phyloP scores from a whole-genome alignment of 805 yeast genomes.

The Kregervanrija pseudodelftensis region DNA sequence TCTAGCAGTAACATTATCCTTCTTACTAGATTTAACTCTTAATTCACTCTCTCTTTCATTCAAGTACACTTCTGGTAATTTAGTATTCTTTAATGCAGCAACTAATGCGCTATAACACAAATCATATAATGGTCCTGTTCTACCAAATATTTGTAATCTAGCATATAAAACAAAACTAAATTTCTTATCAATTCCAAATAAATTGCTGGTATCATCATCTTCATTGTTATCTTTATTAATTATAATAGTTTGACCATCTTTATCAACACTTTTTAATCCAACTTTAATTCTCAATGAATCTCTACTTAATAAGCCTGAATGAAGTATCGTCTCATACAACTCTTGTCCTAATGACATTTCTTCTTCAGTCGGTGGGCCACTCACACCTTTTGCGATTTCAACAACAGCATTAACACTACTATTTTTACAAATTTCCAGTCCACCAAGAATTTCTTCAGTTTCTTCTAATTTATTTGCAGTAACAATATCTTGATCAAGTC shows the following conservation, averaged over 20 bases:
- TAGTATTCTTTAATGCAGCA: conserved; percentile 50
- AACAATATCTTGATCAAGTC: conserved; percentile 32
- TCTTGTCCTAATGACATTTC: conserved; percentile 70
- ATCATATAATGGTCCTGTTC: conserved; percentile 79
- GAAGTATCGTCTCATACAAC: conserved; percentile 51
- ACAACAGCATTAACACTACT: conserved; percentile 64
- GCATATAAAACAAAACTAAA: conserved; percentile 62
- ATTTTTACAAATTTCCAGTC: conserved; percentile 15
- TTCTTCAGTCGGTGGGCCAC: conserved; percentile 79
- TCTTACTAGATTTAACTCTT: conserved; percentile 9
- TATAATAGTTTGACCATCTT: conserved; percentile 41
- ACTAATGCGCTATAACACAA: conserved; percentile 63
- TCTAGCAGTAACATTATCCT: conserved; percentile 30
- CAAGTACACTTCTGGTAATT: conserved; percentile 60
- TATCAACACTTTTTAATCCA: conserved; percentile 43
- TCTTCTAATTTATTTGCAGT: conserved; percentile 9
- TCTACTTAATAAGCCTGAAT: conserved; percentile 45
- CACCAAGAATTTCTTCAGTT: conserved; percentile 4
- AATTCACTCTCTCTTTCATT: conserved; percentile 45
- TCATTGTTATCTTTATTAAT: conserved; percentile 38
- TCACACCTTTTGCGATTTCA: conserved; percentile 66
- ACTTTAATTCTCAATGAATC: conserved; percentile 49
- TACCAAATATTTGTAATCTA: conserved; percentile 66
- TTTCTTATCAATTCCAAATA: conserved; percentile 32
- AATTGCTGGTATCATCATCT: conserved; percentile 20